Base-by-base conservation (phyloP, 106 monocot species). In the Platanthera guangdongensis region DNA sequence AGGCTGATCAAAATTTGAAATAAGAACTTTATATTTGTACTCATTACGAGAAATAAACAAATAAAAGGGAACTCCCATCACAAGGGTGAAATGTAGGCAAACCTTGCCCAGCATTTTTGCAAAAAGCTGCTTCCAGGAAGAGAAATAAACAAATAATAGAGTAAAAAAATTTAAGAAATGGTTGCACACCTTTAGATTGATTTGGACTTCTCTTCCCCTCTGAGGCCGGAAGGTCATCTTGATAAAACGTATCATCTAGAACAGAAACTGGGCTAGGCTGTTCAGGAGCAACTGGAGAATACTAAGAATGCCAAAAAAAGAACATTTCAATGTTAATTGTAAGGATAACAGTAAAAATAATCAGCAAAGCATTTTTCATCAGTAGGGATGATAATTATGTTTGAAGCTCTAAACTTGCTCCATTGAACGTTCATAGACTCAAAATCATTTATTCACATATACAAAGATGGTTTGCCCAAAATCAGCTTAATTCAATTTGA, bases 241-340 rank as follows among this genome's bases (percentile, higher is more conserved):
- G 77, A 70, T 84, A 83, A 78, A 87, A 87, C 50, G 94, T 82
- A 19, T 85, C 76, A 81, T 89, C 89, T 52, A 94, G 87, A 70
- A 89, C 85, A 51, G 91, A 89, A 49, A 94, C 62, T 4, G 94
- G 94, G 75, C 91, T 94, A 13, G 88, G 83, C 50, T 85, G 88
- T 50, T 85, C 85, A 75, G 52, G 72, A 9, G 49, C 50, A 18
- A 64, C 2, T 19, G 64, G 62, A 16, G 75, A 54, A 4, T 81
- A 78, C 93, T 88, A 86, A 83, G 12, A 62, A 54, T 52, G 50
- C 30, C 16, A 72, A 72, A 50, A 3, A 0, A 72, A 51, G 4
- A 12, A 3, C 25, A 7, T 47, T 39, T 14, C 9, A 6, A 50
- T 32, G 5, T 18, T 49, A 46, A 52, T 39, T 22, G 12, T 52